These are phyloP conservation scores for Croton laevigatus DNA, from an alignment of 441 rosid genomes.

Conservation along the genomic window DNA sequence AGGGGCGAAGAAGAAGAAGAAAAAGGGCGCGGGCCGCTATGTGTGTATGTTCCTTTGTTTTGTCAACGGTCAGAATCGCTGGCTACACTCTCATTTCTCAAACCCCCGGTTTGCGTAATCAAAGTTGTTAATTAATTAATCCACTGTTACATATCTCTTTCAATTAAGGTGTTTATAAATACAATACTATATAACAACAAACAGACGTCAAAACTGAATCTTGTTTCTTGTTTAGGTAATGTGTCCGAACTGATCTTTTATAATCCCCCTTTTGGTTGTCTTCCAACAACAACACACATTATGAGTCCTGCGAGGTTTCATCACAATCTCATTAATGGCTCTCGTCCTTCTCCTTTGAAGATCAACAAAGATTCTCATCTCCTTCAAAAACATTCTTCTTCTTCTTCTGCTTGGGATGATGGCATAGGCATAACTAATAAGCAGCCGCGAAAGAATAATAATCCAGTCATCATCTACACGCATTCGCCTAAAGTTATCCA, in stretches of 20 bases:
- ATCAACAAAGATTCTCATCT: slow-evolving; percentile 48
- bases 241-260: background rate
- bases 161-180: background rate
- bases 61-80: slow-evolving; percentile 72
- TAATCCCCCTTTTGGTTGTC: background rate
- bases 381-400: slow-evolving; percentile 41
- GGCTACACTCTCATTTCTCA: slow-evolving; percentile 26
- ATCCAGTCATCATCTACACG: slow-evolving; percentile 74
- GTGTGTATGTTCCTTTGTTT: background rate
- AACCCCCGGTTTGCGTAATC: no score
- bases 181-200: background rate
- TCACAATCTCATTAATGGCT: slow-evolving; percentile 31
- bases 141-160: background rate
- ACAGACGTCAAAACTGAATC: background rate
- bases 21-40: background rate
- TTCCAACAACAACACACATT: background rate
- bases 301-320: slow-evolving; percentile 44
- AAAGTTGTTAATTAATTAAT: no score
- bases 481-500: slow-evolving; percentile 69
- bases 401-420: slow-evolving; percentile 1
- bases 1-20: background rate
- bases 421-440: slow-evolving; percentile 14
- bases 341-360: slow-evolving; percentile 59
- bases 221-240: background rate
- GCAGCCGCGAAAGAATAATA: slow-evolving; percentile 23